Evolutionary conservation across 768 basidiomycete genomes (phyloP), one percentile per base, ranked within the genome.

Genomic region (Pholiota molesta): DNA sequence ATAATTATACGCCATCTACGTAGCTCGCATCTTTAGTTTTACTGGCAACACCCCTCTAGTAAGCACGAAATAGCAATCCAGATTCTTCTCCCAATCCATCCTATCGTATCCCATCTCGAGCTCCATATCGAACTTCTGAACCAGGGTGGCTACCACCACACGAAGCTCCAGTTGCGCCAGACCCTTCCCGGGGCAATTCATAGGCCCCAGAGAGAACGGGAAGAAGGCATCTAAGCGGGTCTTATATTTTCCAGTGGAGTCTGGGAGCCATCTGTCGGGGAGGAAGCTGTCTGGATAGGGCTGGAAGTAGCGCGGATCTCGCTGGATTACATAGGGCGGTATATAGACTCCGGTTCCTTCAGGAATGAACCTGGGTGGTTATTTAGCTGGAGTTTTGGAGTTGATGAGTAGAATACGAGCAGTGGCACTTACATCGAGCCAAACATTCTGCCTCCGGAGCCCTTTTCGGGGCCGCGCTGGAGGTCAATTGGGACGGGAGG

Each of bases 181-280:
- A 16, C 69, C 68, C 53, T 68, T 79, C 14, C 84, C 85, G 16
- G 77, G 79, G 65, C 86, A 86, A 63, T 82, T 82, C 14, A 78
- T 77, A 5, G 83, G 83, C 0, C 86, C 85, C 52, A 73, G 69
- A 29, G 77, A 78, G 61, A 79, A 80, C 6, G 78, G 76, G 17
- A 77, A 73, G 63, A 74, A 78, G 1, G 77, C 75, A 8, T 58
- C 57, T 14, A 23, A n/a, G 33, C 6, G 19, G 5, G 57, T 58
- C 14, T 35, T 19, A 33, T 35, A 58, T 10, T 14, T 11, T 37
- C 57, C 61, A 2, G 45, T 16, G 1, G 57, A 4, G 23, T 62
- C 56, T 3, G 71, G 23, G 13, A 77, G 61, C 77, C 78, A 79
- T 26, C 78, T 66, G 60, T 80, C 78, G 0, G 77, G 79, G 28